phyloP scores from a whole-genome alignment of 1,139 yeast genomes.

The Candida sanyaensis region DNA sequence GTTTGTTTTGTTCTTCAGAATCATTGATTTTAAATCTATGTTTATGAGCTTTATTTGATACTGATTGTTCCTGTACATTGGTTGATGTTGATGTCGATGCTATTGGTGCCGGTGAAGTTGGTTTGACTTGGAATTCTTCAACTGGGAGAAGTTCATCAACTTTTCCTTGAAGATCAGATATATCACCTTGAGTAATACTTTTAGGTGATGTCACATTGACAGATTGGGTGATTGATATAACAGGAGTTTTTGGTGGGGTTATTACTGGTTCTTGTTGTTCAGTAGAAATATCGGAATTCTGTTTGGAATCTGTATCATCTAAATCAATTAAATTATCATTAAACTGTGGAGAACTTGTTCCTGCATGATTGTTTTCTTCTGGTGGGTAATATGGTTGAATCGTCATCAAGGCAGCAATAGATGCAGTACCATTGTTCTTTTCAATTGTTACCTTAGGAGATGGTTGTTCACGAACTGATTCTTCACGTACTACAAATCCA shows the following conservation, averaged over 20 bases:
- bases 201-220: slow-evolving; percentile 3
- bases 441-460: slow-evolving; percentile 9
- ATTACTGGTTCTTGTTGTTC: neutral
- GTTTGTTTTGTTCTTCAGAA: slow-evolving; percentile 36
- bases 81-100: slow-evolving; percentile 9
- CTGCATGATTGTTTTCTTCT: neutral
- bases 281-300: neutral
- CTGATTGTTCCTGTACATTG: slow-evolving; percentile 9
- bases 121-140: neutral
- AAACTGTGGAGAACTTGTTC: neutral
- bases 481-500: neutral
- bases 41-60: neutral
- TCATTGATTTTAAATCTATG: slow-evolving; percentile 16
- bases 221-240: too few relatives aligned
- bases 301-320: slow-evolving; percentile 1
- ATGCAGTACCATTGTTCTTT: slow-evolving; percentile 4
- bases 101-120: neutral
- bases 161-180: slow-evolving; percentile 6
- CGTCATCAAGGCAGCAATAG: slow-evolving; percentile 13
- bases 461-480: slow-evolving; percentile 1
- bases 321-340: slow-evolving; percentile 10
- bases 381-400: slow-evolving; percentile 15
- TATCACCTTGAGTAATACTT: slow-evolving; percentile 6
- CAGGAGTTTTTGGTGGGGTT: slow-evolving; percentile 3
- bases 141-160: neutral